Conservation (phyloP, 2,329 filamentous ascomycete species). For the Diaporthe sp. region DNA sequence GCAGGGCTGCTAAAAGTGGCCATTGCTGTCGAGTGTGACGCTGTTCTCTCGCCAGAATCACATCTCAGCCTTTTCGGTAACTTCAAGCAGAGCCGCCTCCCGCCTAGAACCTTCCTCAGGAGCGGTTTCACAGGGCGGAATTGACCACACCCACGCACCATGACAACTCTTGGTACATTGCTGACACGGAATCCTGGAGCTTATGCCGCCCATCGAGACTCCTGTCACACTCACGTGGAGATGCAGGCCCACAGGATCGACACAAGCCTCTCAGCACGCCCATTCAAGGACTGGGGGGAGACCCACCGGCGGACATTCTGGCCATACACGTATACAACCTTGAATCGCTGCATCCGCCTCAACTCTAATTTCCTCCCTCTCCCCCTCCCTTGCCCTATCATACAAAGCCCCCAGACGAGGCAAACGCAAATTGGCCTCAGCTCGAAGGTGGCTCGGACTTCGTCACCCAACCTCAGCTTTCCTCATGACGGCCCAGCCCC, state of each 20-base stretch:
- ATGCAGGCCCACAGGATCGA: slow-evolving; percentile 28
- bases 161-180: slow-evolving; percentile 22
- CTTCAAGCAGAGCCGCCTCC: slow-evolving; percentile 20
- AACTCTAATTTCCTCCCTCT: slow-evolving; percentile 12
- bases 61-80: slow-evolving; percentile 21
- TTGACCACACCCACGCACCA: slow-evolving; percentile 16
- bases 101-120: slow-evolving; percentile 29
- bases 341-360: slow-evolving; percentile 24
- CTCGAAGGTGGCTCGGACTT: slow-evolving; percentile 23
- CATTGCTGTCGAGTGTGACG: slow-evolving; percentile 12
- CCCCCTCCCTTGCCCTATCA: neutral
- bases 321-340: slow-evolving; percentile 5
- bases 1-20: neutral
- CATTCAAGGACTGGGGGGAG: slow-evolving; percentile 20
- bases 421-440: slow-evolving; percentile 10
- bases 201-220: slow-evolving; percentile 14
- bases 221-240: slow-evolving; percentile 29
- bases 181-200: slow-evolving; percentile 25
- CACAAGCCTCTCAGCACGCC: slow-evolving; percentile 6
- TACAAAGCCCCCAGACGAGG: neutral
- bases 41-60: slow-evolving; percentile 5
- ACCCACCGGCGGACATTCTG: slow-evolving; percentile 17
- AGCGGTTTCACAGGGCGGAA: slow-evolving; percentile 29
- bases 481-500: neutral
- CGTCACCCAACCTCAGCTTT: neutral